Base-by-base conservation (phyloP, 352 stramenopile species). In the Pythium plurisporium region DNA sequence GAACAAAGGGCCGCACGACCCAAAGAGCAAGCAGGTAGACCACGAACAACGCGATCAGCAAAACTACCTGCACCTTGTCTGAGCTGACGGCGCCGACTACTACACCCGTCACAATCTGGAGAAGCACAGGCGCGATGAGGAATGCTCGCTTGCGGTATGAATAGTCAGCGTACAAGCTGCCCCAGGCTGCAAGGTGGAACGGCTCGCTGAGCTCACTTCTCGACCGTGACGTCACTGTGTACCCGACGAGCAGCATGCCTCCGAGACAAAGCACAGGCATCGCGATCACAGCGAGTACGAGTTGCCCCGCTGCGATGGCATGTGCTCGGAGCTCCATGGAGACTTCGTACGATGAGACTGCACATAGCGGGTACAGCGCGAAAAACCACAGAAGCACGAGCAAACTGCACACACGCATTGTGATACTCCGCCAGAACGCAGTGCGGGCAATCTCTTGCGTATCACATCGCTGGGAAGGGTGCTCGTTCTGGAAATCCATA, bases 81-180 rank as follows among this genome's bases (percentile, higher is more conserved):
- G 17, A 1, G 1, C 11, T 30, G 4, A 42, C 41, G 2, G 54
- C 25, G 30, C 49, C 64, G 9, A 66, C 44, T n/a, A 76, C 31
- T 5, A 71, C 49, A 10, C 64, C 68, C 1, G 36, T 69, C 4
- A 58, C 23, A 50, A 69, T 65, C 42, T 76, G 64, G 6, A 69
- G 48, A n/a, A 64, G 23, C 26, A 61, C 55, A 12, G 48, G 46
- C 0, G 31, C 54, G 14, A 66, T 50, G 27, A 70, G 52, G 27
- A 76, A 76, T 5, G 65, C 43, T 6, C 68, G 68, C 19, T 43
- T 52, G 5, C 38, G 27, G 55, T 69, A 69, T 2, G 14, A 33
- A 37, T 60, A 68, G 47, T 73, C 64, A 22, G 57, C 56, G 52
- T 71, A 69, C 11, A 76, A 29, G 14, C 42, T 43, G 9, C 68